Conservation (phyloP, 2,329 filamentous ascomycete species). For the Zymoseptoria ardabiliae region DNA sequence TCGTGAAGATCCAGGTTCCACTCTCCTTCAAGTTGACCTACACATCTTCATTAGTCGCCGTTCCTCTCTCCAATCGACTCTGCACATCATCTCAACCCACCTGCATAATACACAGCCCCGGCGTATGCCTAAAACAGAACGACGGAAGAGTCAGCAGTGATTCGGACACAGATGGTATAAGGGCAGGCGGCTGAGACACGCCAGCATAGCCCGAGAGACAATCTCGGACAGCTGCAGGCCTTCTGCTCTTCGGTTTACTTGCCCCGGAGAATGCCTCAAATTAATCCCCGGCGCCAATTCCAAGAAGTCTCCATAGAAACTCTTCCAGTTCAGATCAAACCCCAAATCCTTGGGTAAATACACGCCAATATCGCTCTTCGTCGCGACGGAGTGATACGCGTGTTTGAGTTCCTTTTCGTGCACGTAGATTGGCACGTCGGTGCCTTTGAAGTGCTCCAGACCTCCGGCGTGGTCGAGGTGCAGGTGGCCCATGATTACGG, state of each 20-base stretch:
- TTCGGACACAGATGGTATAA: too few relatives aligned
- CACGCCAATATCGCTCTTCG: conserved; percentile 27
- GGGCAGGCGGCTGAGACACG: too few relatives aligned
- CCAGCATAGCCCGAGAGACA: too few relatives aligned
- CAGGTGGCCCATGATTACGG: conserved; percentile 33
- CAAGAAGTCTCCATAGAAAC: conserved; percentile 28
- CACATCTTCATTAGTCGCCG: too few relatives aligned
- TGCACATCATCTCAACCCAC: too few relatives aligned
- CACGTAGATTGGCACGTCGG: conserved; percentile 30
- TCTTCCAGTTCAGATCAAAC: conserved; percentile 33
- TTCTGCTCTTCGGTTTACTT: too few relatives aligned
- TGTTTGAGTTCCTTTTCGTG: conserved; percentile 34
- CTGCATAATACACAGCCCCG: conserved; percentile 31
- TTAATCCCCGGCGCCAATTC: conserved; percentile 31
- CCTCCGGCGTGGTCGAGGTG: conserved; percentile 33
- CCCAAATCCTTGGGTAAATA: conserved; percentile 31
- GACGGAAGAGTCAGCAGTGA: too few relatives aligned
- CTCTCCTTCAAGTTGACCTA: conserved; percentile 28
- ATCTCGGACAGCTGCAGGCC: too few relatives aligned
- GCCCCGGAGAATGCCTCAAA: conserved; percentile 29
- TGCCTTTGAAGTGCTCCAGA: conserved; percentile 29
- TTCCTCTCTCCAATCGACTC: too few relatives aligned
- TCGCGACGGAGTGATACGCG: conserved; percentile 33
- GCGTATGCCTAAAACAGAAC: too few relatives aligned
- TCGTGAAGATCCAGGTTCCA: conserved; percentile 33